A percentile compares a stretch with the other conserved stretches of the same genome.
Evolutionary conservation across 179 eudicot species (phyloP).

Genomic region (Corrigiola litoralis): DNA sequence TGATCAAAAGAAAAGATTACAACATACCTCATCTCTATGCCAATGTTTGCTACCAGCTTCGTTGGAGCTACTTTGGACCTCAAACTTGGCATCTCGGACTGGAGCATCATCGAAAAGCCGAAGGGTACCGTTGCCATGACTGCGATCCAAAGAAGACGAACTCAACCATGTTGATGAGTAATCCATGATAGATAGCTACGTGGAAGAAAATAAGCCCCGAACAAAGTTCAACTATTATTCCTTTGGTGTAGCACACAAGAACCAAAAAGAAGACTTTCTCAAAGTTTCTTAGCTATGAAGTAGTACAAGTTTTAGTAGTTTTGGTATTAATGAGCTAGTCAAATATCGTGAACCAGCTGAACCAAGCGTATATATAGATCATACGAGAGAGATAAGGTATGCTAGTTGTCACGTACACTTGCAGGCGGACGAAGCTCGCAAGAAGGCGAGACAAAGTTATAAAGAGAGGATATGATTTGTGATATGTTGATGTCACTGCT

Average conservation of each 20-base stretch:
- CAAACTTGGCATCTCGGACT: background rate
- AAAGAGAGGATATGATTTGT: background rate
- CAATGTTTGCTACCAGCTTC: conserved; percentile 10
- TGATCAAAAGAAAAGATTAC: background rate
- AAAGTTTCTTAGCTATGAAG: too few species aligned
- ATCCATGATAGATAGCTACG: conserved; percentile 26
- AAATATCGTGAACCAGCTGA: conserved; percentile 10
- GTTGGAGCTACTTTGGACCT: background rate
- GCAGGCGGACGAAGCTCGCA: conserved; percentile 14
- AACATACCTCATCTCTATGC: conserved; percentile 32
- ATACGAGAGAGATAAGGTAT: background rate
- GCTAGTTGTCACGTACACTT: conserved; percentile 6
- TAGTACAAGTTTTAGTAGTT: too few species aligned
- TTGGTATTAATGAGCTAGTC: background rate
- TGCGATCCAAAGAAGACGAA: conserved; percentile 28
- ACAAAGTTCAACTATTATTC: too few species aligned
- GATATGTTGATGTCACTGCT: background rate
- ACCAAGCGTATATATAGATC: conserved; percentile 1
- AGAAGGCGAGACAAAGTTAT: background rate
- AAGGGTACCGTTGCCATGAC: conserved; percentile 18
- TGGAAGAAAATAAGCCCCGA: too few species aligned
- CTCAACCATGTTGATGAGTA: conserved; percentile 31
- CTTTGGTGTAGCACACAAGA: too few species aligned
- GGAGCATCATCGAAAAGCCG: conserved; percentile 39
- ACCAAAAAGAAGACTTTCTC: too few species aligned